phyloP scores from a whole-genome alignment of 306 rosid genomes.

The Abrus precatorius region DNA sequence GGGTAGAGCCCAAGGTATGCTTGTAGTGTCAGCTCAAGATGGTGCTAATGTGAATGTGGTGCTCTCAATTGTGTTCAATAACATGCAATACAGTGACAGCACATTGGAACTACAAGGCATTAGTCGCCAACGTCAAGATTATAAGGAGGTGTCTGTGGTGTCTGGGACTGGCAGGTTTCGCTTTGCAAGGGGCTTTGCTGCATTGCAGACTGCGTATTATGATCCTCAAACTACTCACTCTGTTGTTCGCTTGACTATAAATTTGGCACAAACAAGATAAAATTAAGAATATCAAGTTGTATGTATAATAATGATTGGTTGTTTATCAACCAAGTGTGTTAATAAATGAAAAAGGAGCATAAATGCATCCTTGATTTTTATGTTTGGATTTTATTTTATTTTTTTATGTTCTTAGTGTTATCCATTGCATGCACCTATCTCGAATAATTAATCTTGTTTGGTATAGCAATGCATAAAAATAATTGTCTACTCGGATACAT shows the following conservation, averaged over 20 bases:
- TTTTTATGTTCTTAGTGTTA: too few relatives aligned
- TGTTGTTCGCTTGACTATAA: constrained; percentile 46
- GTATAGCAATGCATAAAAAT: too few relatives aligned
- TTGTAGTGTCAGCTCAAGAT: constrained; percentile 38
- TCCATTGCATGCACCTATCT: too few relatives aligned
- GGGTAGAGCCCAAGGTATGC: constrained; percentile 55
- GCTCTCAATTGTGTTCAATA: constrained; percentile 53
- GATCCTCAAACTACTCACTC: constrained; percentile 44
- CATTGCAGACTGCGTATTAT: constrained; percentile 33
- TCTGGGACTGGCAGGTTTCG: constrained; percentile 68
- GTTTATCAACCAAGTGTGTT: too few relatives aligned
- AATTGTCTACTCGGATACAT: too few relatives aligned
- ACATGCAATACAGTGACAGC: constrained; percentile 46
- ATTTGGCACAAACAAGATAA: constrained; percentile 12
- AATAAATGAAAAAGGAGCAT: too few relatives aligned
- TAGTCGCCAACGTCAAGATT: constrained; percentile 47
- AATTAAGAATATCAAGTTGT: background rate
- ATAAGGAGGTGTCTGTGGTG: constrained; percentile 58
- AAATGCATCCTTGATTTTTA: too few relatives aligned
- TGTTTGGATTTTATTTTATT: too few relatives aligned
- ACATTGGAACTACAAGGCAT: constrained; percentile 52
- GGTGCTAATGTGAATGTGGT: constrained; percentile 42
- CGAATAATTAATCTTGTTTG: too few relatives aligned
- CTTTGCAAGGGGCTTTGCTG: constrained; percentile 54
- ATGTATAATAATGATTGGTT: too few relatives aligned